Percentiles rank a stretch among this genome's conserved stretches.
Conservation (phyloP, 768 basidiomycete species). For the Boletus sp. region DNA sequence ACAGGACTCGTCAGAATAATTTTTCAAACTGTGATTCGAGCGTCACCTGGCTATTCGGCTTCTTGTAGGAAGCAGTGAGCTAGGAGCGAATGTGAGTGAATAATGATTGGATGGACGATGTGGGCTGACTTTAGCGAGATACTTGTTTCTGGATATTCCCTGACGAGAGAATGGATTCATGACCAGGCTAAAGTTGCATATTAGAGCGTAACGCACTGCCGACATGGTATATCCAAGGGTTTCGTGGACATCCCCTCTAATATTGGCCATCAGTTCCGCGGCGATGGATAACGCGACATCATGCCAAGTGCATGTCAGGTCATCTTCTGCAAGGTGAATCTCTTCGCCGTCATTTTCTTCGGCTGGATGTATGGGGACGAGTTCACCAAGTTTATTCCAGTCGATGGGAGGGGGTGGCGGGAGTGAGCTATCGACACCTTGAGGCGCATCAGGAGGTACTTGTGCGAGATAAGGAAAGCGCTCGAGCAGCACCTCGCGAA, state of each 20-base stretch:
- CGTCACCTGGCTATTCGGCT: conserved; percentile 78
- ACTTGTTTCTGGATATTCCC: conserved; percentile 93
- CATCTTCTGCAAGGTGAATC: conserved; percentile 24
- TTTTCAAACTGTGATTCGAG: not conserved
- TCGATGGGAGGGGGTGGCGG: conserved; percentile 65
- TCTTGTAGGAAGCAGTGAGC: conserved; percentile 89
- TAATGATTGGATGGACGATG: not conserved
- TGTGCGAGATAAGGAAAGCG: conserved; percentile 73
- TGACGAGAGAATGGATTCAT: conserved; percentile 24
- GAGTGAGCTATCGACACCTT: conserved; percentile 72
- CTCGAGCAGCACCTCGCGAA: conserved; percentile 70
- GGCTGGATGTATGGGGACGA: conserved; percentile 53
- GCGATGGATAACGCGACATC: conserved; percentile 88
- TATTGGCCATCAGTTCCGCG: conserved; percentile 79
- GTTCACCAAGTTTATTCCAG: conserved; percentile 59
- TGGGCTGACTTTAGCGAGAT: conserved; percentile 77
- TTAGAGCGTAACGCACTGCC: conserved; percentile 52
- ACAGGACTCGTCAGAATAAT: conserved; percentile 5
- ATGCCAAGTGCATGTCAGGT: conserved; percentile 67
- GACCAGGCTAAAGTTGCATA: not conserved
- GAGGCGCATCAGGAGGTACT: conserved; percentile 63
- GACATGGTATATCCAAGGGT: conserved; percentile 91
- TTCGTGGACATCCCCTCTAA: conserved; percentile 61
- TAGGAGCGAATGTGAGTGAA: conserved; percentile 28
- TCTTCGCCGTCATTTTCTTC: conserved; percentile 22